phyloP scores from a whole-genome alignment of 2,329 filamentous ascomycete genomes.

The Fusarium xylarioides region DNA sequence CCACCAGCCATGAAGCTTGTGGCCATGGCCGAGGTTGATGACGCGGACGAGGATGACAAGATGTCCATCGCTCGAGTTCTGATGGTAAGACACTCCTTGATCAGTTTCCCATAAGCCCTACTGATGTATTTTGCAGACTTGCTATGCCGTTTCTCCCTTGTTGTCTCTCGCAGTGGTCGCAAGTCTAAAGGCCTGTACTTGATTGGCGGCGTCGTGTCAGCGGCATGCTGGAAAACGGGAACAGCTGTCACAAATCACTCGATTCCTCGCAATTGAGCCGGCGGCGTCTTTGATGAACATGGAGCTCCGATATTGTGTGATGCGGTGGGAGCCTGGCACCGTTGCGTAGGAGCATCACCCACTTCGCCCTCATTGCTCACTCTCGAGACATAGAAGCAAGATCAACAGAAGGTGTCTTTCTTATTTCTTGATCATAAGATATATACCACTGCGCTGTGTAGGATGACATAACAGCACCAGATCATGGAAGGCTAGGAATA shows the following conservation, averaged over 20 bases:
- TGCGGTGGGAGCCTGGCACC: not conserved
- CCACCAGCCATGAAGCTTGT: constrained; percentile 25
- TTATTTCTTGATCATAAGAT: too few species aligned
- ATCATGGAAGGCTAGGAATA: not conserved
- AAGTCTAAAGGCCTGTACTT: constrained; percentile 23
- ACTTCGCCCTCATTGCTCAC: fast-evolving
- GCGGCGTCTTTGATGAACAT: too few species aligned
- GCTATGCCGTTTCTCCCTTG: constrained; percentile 22
- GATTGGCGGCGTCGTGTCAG: not conserved
- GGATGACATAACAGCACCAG: too few species aligned
- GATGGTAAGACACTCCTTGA: not conserved
- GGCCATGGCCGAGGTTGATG: constrained; percentile 27
- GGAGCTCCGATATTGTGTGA: too few species aligned
- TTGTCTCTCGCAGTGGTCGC: constrained; percentile 24
- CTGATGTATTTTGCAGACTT: constrained; percentile 1
- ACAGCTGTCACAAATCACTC: not conserved
- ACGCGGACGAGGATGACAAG: constrained; percentile 26
- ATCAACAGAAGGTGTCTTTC: not conserved
- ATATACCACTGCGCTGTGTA: too few species aligned
- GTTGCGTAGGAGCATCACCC: not conserved
- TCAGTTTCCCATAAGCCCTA: fast-evolving
- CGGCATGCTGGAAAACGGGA: not conserved
- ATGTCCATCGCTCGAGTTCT: constrained; percentile 25
- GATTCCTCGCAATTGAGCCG: too few species aligned
- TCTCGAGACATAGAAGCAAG: not conserved